Evolutionary conservation across 2,329 filamentous ascomycete species (phyloP).

Genomic region (Alternaria arbusti): DNA sequence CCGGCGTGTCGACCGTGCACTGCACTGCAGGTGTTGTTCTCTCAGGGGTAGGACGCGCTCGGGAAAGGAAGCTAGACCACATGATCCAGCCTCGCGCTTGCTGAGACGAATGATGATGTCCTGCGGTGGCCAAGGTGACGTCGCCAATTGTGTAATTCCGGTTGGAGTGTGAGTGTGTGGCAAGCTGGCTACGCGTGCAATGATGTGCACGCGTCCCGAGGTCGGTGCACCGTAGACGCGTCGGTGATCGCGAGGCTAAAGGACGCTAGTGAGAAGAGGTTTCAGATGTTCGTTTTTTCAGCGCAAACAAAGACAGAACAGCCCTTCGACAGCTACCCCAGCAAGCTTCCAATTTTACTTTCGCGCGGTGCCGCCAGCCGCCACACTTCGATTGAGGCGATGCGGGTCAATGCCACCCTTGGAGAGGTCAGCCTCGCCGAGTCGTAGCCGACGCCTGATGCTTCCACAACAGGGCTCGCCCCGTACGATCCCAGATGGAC

Average conservation of each 20-base stretch:
- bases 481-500: not conserved
- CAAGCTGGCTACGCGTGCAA: not conserved
- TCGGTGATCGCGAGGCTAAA: not conserved
- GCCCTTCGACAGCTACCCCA: not conserved
- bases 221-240: not conserved
- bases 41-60: slow-evolving; percentile 12
- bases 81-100: not conserved
- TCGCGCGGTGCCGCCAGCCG: not conserved
- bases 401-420: not conserved
- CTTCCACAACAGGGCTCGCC: slow-evolving; percentile 2
- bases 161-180: slow-evolving; percentile 3
- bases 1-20: not conserved
- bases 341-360: not conserved
- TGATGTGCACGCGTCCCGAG: not conserved
- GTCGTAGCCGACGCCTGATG: slow-evolving; percentile 1
- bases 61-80: slow-evolving; percentile 13
- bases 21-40: slow-evolving; percentile 4
- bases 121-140: slow-evolving; percentile 3
- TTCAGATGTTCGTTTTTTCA: not conserved
- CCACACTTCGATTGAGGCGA: not conserved
- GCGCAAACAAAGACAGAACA: not conserved
- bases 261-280: not conserved
- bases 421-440: slow-evolving; percentile 1
- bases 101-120: not conserved
- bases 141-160: slow-evolving; percentile 3